Evolutionary conservation across 768 basidiomycete species (phyloP).

Genomic region (Tricholoma furcatifolium): DNA sequence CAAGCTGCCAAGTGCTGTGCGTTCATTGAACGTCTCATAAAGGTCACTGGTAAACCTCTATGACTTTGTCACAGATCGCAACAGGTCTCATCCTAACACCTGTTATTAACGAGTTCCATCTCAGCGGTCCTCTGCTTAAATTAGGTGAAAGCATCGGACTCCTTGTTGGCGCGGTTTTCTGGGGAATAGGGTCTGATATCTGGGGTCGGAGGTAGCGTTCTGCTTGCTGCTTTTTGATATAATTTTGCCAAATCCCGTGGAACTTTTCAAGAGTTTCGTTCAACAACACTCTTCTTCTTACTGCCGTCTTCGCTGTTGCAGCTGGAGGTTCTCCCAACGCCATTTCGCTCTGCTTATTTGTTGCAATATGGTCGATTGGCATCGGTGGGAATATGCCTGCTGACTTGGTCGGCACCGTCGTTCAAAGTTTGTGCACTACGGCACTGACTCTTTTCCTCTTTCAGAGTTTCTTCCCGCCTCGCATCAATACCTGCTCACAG

Average conservation of each 20-base stretch:
- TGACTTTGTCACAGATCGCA: slow-evolving; percentile 41
- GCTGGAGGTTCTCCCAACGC: no score
- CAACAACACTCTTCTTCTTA: slow-evolving; percentile 68
- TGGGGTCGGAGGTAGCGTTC: slow-evolving; percentile 62
- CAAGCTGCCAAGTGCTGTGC: no score
- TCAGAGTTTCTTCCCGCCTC: slow-evolving; percentile 70
- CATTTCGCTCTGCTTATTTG: no score
- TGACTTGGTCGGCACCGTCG: slow-evolving; percentile 31
- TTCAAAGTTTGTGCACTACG: not conserved
- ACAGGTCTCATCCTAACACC: slow-evolving; percentile 65
- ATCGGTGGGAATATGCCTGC: no score
- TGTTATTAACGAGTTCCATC: slow-evolving; percentile 63
- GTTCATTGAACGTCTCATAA: no score
- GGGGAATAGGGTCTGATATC: slow-evolving; percentile 67
- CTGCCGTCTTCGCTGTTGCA: slow-evolving; percentile 30
- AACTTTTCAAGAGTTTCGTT: slow-evolving; percentile 49
- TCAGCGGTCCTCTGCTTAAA: slow-evolving; percentile 60
- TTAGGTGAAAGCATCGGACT: slow-evolving; percentile 73
- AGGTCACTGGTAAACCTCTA: no score
- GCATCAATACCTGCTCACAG: slow-evolving; percentile 74
- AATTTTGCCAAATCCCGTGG: not conserved
- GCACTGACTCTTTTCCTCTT: not conserved
- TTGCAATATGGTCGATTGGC: no score
- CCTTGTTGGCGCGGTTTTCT: slow-evolving; percentile 66
- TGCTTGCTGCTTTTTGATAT: slow-evolving; percentile 1